Percentiles rank a stretch among this genome's conserved stretches.
phyloP scores from a whole-genome alignment of 2,329 filamentous ascomycete genomes.

The Ophiostoma quercus region DNA sequence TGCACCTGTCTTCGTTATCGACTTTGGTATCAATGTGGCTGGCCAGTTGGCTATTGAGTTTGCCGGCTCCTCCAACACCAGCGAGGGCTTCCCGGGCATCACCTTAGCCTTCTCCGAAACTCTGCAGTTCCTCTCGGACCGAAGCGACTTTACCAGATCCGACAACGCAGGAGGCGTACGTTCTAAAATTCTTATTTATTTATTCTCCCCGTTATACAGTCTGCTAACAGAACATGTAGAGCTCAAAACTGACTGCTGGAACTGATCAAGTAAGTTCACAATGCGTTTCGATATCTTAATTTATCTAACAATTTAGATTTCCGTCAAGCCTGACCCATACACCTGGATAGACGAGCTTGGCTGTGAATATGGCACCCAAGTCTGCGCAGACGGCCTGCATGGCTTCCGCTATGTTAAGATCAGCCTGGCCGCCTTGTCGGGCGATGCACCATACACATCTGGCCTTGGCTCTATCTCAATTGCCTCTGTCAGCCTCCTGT shows the following conservation, averaged over 20 bases:
- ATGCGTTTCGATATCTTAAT: background rate
- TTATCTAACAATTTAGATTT: conserved; percentile 34
- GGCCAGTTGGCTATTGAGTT: conserved; percentile 43
- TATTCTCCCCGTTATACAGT: background rate
- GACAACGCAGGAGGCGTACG: conserved; percentile 37
- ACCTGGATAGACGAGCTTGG: conserved; percentile 44
- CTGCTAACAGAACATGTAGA: conserved; percentile 21
- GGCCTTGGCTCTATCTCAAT: conserved; percentile 42
- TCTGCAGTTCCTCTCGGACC: conserved; percentile 40
- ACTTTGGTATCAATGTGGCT: conserved; percentile 47
- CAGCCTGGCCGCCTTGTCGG: conserved; percentile 40
- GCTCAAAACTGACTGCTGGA: conserved; percentile 38
- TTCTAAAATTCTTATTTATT: background rate
- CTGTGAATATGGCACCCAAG: conserved; percentile 40
- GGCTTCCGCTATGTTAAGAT: conserved; percentile 50
- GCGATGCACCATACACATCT: conserved; percentile 43
- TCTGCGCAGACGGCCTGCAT: conserved; percentile 49
- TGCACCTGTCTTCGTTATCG: conserved; percentile 41
- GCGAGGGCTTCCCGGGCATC: conserved; percentile 37
- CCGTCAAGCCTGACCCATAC: conserved; percentile 40
- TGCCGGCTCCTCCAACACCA: conserved; percentile 32
- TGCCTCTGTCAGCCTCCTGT: conserved; percentile 39
- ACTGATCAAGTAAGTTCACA: conserved; percentile 41
- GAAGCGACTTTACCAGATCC: conserved; percentile 47
- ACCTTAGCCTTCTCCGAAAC: conserved; percentile 47